Conservation (phyloP, 2,329 filamentous ascomycete genomes). For the Verticillium isaacii region DNA sequence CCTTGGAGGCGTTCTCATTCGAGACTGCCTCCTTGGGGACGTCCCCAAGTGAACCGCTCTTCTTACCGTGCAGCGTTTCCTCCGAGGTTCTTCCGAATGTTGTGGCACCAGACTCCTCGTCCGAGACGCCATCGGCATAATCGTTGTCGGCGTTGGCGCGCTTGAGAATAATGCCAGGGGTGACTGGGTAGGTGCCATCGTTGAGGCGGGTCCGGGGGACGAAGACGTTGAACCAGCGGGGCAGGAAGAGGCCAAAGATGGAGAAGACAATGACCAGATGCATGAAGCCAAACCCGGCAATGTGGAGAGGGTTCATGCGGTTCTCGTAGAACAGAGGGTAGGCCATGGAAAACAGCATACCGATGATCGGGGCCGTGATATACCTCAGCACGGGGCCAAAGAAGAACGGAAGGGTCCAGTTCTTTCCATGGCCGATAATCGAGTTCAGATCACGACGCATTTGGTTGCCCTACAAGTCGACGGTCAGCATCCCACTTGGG, state of each 20-base stretch:
- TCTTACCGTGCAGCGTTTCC: not conserved
- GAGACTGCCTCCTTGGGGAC: not conserved
- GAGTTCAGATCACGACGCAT: conserved; percentile 9
- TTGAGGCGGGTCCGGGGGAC: conserved; percentile 1
- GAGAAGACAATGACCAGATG: conserved; percentile 8
- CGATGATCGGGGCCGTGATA: conserved; percentile 14
- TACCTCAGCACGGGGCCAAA: conserved; percentile 14
- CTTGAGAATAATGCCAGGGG: conserved; percentile 6
- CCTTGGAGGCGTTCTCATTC: not conserved
- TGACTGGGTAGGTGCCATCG: conserved; percentile 1
- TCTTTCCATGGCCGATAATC: not conserved
- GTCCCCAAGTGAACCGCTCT: not conserved
- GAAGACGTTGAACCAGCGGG: conserved; percentile 12
- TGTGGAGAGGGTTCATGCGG: conserved; percentile 12
- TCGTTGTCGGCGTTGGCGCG: conserved; percentile 5
- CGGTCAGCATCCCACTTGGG: not conserved
- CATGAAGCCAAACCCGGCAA: conserved; percentile 11
- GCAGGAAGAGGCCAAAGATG: conserved; percentile 9
- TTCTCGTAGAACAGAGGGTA: conserved; percentile 12
- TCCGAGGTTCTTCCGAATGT: not conserved
- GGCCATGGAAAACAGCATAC: conserved; percentile 12
- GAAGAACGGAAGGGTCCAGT: conserved; percentile 9
- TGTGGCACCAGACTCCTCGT: conserved; percentile 1
- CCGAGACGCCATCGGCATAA: not conserved
- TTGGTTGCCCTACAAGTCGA: conserved; percentile 5